Percentiles rank a stretch among this genome's conserved stretches.
Conservation (phyloP, 2,329 filamentous ascomycete genomes). For the Leptographium radiaticola region DNA sequence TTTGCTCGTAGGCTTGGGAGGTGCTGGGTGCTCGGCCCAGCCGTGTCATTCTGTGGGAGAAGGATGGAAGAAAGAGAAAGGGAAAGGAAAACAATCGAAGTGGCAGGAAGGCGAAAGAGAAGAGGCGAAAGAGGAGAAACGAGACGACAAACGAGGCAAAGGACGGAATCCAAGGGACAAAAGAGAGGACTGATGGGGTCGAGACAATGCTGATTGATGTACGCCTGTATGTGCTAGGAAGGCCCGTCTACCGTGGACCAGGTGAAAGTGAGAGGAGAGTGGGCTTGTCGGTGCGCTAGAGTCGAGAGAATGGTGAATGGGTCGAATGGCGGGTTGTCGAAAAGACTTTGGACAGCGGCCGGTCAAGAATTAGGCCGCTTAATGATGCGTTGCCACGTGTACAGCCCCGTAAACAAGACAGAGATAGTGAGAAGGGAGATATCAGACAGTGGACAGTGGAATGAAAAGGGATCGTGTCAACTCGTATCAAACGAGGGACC, state of each 20-base stretch:
- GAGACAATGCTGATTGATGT: neutral
- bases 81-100: slow-evolving; percentile 2
- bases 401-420: neutral
- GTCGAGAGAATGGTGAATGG: neutral
- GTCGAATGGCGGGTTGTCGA: neutral
- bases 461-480: slow-evolving; percentile 11
- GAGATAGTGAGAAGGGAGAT: slow-evolving; percentile 3
- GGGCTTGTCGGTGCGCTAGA: neutral
- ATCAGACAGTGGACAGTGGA: neutral
- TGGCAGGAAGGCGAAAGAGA: neutral
- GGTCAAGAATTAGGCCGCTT: neutral
- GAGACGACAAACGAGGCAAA: neutral
- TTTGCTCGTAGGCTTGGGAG: slow-evolving; percentile 15
- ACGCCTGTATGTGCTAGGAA: neutral
- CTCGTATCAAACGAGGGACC: slow-evolving; percentile 31
- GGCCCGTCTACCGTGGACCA: neutral
- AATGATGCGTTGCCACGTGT: neutral
- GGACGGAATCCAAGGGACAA: neutral
- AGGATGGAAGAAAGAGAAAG: neutral
- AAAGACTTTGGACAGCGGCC: neutral
- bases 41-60: slow-evolving; percentile 16
- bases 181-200: slow-evolving; percentile 1
- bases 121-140: slow-evolving; percentile 1
- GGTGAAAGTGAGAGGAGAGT: neutral
- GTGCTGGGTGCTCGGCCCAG: slow-evolving; percentile 16